These are phyloP conservation scores for Geranium rotundifolium DNA, from an alignment of 345 rosid species.

Conservation along the genomic window DNA sequence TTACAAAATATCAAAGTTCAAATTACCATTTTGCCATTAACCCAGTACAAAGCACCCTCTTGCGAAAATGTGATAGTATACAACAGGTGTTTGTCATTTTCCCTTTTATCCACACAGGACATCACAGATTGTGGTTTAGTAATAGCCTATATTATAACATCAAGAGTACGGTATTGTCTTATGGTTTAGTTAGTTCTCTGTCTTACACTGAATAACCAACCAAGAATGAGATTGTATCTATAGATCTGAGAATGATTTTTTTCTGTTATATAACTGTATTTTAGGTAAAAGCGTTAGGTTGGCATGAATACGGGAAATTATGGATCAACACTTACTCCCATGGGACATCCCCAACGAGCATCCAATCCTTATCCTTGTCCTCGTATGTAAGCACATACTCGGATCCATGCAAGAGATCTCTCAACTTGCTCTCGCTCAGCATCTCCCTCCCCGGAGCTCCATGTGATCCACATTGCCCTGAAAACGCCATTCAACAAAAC, in stretches of 20 bases:
- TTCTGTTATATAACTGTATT: not conserved
- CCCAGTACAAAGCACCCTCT: too few species aligned
- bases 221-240: not conserved
- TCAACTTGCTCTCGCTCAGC: slow-evolving; percentile 57
- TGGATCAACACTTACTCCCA: slow-evolving; percentile 62
- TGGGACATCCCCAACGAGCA: slow-evolving; percentile 98
- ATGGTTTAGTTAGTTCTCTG: too few species aligned
- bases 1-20: too few species aligned
- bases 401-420: slow-evolving; percentile 79
- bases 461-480: slow-evolving; percentile 68
- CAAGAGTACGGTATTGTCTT: too few species aligned
- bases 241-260: not conserved
- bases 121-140: too few species aligned
- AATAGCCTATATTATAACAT: too few species aligned
- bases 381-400: slow-evolving; percentile 81
- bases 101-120: too few species aligned
- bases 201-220: not conserved
- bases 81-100: too few species aligned
- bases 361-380: slow-evolving; percentile 92
- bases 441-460: slow-evolving; percentile 51
- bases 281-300: not conserved
- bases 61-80: too few species aligned
- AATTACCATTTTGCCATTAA: too few species aligned
- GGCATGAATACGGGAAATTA: not conserved
- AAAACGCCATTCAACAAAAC: slow-evolving; percentile 12